These are phyloP conservation scores for Umbilicaria muhlenbergii DNA, from an alignment of 495 filamentous ascomycete genomes.

Conservation along the genomic window DNA sequence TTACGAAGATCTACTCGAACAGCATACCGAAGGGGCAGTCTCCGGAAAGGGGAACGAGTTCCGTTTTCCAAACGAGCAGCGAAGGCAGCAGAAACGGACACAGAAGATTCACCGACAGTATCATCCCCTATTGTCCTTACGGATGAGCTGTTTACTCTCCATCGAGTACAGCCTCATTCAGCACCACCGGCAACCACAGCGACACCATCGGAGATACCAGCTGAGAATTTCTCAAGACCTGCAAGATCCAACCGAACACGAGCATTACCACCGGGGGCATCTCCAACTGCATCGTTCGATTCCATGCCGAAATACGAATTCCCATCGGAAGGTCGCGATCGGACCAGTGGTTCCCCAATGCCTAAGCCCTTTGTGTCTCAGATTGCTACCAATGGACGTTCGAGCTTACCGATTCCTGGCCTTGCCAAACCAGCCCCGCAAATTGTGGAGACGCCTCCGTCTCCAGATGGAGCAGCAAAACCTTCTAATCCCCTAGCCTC, in stretches of 20 bases:
- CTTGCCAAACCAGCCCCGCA: conserved; percentile 38
- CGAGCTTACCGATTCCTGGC: conserved; percentile 23
- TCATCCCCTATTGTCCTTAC: conserved; percentile 22
- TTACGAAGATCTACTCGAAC: conserved; percentile 83
- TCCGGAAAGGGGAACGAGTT: conserved; percentile 59
- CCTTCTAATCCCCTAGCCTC: conserved; percentile 10
- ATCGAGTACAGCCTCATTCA: conserved; percentile 65
- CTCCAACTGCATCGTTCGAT: too few relatives aligned
- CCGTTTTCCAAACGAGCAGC: conserved; percentile 63
- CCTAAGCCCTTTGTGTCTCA: conserved; percentile 15
- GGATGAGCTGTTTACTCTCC: conserved; percentile 40
- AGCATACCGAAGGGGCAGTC: conserved; percentile 77
- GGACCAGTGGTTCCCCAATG: background rate
- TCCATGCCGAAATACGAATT: too few relatives aligned
- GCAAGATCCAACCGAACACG: conserved; percentile 8
- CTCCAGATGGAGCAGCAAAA: conserved; percentile 16
- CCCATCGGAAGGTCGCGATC: too few relatives aligned
- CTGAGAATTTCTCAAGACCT: conserved; percentile 14
- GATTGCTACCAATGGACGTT: conserved; percentile 30
- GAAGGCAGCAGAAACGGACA: conserved; percentile 40
- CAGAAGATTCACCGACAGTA: conserved; percentile 33
- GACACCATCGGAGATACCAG: background rate
- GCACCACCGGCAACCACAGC: conserved; percentile 20
- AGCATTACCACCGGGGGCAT: background rate
- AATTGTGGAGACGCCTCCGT: conserved; percentile 52